Evolutionary conservation across 2,329 filamentous ascomycete species (phyloP).

Genomic region (Aspergillus persii): DNA sequence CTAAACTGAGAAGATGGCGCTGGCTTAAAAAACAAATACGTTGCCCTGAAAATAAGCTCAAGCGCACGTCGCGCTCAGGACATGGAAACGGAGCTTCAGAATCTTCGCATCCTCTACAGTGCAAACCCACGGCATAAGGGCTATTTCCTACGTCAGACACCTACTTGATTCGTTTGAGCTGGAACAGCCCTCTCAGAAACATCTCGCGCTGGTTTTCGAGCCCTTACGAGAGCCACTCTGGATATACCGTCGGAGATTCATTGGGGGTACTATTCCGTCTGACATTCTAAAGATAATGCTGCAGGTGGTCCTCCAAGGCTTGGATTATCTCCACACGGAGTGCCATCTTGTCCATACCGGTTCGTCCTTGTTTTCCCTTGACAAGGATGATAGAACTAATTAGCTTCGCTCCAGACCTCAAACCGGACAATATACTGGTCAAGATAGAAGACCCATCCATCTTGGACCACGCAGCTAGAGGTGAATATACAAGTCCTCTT

Average conservation of each 20-base stretch:
- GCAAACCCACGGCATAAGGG: too few relatives aligned
- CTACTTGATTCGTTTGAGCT: slow-evolving; percentile 36
- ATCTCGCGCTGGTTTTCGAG: slow-evolving; percentile 37
- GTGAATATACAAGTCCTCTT: slow-evolving; percentile 29
- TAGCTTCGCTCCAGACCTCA: slow-evolving; percentile 36
- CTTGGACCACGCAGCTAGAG: slow-evolving; percentile 21
- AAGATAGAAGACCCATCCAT: slow-evolving; percentile 27
- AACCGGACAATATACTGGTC: slow-evolving; percentile 44
- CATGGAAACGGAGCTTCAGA: too few relatives aligned
- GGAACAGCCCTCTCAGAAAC: slow-evolving; percentile 24
- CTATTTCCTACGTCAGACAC: too few relatives aligned
- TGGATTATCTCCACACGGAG: slow-evolving; percentile 42
- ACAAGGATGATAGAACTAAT: too few relatives aligned
- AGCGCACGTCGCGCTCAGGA: too few relatives aligned
- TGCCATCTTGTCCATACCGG: slow-evolving; percentile 43
- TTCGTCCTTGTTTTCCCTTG: too few relatives aligned
- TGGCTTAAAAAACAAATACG: too few relatives aligned
- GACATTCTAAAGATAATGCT: slow-evolving; percentile 29
- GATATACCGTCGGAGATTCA: slow-evolving; percentile 28
- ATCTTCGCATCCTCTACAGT: too few relatives aligned
- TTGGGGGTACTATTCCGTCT: slow-evolving; percentile 23
- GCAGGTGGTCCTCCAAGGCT: slow-evolving; percentile 35
- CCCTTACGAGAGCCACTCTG: slow-evolving; percentile 36
- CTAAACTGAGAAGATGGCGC: too few relatives aligned
- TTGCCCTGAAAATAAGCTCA: too few relatives aligned